Percentiles rank a stretch among this genome's conserved stretches.
These are phyloP conservation scores for Aquilaria yunnanensis DNA, from an alignment of 345 rosid genomes.

Conservation along the genomic window DNA sequence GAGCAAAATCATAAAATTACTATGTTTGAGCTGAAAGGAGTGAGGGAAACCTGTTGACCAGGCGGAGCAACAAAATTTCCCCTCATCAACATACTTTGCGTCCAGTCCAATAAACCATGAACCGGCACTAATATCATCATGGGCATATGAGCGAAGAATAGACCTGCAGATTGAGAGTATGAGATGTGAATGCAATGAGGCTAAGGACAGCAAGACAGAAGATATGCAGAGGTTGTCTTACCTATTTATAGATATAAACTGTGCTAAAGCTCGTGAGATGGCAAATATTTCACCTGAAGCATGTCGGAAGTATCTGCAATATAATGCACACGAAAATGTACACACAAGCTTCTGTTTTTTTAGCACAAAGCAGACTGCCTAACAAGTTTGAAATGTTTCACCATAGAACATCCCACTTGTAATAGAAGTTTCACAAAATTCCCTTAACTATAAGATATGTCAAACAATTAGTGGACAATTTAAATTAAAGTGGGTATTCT, in stretches of 20 bases:
- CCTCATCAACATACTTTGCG: slow-evolving; percentile 58
- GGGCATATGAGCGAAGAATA: slow-evolving; percentile 57
- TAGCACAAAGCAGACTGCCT: no score
- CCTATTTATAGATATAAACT: slow-evolving; percentile 68
- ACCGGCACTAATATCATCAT: slow-evolving; percentile 68
- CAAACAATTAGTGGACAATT: no score
- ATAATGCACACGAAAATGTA: no score
- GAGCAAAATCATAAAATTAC: no score
- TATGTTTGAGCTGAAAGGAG: no score
- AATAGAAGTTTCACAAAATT: no score
- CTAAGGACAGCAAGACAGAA: background rate
- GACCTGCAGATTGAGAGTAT: slow-evolving; percentile 27
- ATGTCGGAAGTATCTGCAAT: slow-evolving; percentile 63
- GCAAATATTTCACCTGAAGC: slow-evolving; percentile 78
- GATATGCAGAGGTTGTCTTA: slow-evolving; percentile 13
- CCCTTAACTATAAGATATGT: no score
- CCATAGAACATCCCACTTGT: no score
- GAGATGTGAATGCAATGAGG: no score
- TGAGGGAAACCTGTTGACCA: slow-evolving; percentile 59
- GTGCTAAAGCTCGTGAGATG: slow-evolving; percentile 57
- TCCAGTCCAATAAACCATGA: slow-evolving; percentile 80
- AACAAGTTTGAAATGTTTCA: no score
- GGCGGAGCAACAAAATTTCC: slow-evolving; percentile 67
- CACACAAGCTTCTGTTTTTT: no score
- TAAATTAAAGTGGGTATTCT: no score